Evolutionary conservation across 2,329 filamentous ascomycete species (phyloP), one percentile per base, ranked within the genome.

Genomic region (Nannizzia gypsea): DNA sequence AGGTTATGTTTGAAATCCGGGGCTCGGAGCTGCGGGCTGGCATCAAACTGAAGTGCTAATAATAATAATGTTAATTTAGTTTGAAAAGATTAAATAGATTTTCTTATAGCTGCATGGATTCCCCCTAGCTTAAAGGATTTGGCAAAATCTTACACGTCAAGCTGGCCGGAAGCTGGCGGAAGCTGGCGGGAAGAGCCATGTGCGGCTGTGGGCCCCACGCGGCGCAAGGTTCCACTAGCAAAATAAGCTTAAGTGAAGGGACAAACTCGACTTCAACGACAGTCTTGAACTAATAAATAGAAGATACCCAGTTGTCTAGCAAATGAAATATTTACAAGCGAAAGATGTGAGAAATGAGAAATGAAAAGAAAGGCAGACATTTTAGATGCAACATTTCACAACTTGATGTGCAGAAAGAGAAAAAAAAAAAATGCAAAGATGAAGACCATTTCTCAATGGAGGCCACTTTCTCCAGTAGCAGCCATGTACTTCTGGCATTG

Each of bases 1-100:
- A 97, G 76, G 77, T 96, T 68, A 99, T 99, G 93, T 96, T 97
- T 77, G 93, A 99, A 77, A 82, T 95, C 66, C 80, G 93, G 58
- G 89, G 96, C 76, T 80, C 81, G 46, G 93, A 99, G 78, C 83
- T 85, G 74, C 82, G 92, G 67, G 83, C 83, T 66, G 93, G 93
- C 0, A 86, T 96, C 61, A 81, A 83, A 66, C 72, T 96, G 73
- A 96, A 89, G 76, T 97, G 90, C 72, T 95, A 69, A 62, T 28
- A 31, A 62, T 28, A 31, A 28, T 28, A 20, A 52, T 52, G 8
- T 20, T 31, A 52, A 31, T n/a, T 28, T 36, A 13, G 31, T 36
- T 36, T 11, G 13, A 11, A 36, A 36, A 36, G 31, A 36, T 28
- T 52, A 31, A 52, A 31, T 52, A 52, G 17, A 24, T 46, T 3